Evolutionary conservation across 2,329 filamentous ascomycete species (phyloP).

Genomic region (Teratosphaeria gauchensis): DNA sequence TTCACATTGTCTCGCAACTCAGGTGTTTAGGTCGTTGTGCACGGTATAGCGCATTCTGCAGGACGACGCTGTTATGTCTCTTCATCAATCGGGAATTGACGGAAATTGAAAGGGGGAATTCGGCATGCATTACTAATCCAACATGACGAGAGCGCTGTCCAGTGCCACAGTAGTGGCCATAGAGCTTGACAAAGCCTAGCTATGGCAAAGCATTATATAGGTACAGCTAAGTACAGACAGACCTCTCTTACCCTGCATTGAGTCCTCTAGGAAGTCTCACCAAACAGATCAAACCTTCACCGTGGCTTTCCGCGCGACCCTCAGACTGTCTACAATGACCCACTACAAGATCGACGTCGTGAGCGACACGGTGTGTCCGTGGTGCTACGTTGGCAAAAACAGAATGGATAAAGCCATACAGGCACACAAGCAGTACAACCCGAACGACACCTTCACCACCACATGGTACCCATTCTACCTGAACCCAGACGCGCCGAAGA

Average conservation of each 20-base stretch:
- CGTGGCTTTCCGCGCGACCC: constrained; percentile 7
- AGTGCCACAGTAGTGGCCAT: background rate
- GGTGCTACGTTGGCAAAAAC: constrained; percentile 68
- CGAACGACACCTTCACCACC: constrained; percentile 59
- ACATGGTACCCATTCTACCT: constrained; percentile 76
- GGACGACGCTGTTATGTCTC: too few relatives aligned
- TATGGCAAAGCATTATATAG: background rate
- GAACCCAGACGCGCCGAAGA: constrained; percentile 52
- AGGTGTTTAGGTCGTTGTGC: too few relatives aligned
- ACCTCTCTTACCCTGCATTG: background rate
- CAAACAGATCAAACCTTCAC: background rate
- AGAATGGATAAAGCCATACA: constrained; percentile 64
- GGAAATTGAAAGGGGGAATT: background rate
- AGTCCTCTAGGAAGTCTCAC: background rate
- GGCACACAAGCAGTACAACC: constrained; percentile 46
- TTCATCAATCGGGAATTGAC: background rate
- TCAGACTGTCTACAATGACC: constrained; percentile 41
- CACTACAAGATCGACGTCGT: constrained; percentile 68
- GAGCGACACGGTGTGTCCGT: constrained; percentile 73
- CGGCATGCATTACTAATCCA: background rate
- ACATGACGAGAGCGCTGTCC: background rate
- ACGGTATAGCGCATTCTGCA: too few relatives aligned
- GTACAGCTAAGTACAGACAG: background rate
- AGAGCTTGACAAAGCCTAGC: background rate
- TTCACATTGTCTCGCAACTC: too few relatives aligned